phyloP scores from a whole-genome alignment of 2,329 filamentous ascomycete species.

The Aspergillus caelatus region DNA sequence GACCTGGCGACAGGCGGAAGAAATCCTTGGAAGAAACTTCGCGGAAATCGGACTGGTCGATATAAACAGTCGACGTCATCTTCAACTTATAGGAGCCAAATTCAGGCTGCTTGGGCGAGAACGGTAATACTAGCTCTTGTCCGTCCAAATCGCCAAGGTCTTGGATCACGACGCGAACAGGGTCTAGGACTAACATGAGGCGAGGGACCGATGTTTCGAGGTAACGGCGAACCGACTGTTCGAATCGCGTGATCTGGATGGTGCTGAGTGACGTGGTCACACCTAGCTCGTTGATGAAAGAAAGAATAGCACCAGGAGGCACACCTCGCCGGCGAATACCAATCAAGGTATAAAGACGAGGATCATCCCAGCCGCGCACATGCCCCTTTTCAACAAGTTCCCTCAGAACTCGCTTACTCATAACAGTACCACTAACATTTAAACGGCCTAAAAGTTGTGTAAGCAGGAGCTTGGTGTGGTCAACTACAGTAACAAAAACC shows the following conservation, averaged over 20 bases:
- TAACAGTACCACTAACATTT: slow-evolving; percentile 80
- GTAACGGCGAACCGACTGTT: slow-evolving; percentile 81
- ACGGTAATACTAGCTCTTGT: slow-evolving; percentile 71
- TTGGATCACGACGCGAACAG: slow-evolving; percentile 79
- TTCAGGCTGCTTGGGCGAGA: slow-evolving; percentile 73
- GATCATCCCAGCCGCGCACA: slow-evolving; percentile 89
- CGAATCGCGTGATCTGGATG: slow-evolving; percentile 81
- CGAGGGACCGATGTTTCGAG: slow-evolving; percentile 86
- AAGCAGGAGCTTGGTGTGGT: background rate
- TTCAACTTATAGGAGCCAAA: slow-evolving; percentile 58
- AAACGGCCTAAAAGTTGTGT: slow-evolving; percentile 52
- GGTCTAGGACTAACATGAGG: slow-evolving; percentile 86
- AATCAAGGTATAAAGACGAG: slow-evolving; percentile 84
- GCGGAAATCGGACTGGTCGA: slow-evolving; percentile 78
- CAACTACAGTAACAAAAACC: background rate
- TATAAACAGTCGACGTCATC: slow-evolving; percentile 80
- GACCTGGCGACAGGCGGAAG: slow-evolving; percentile 75
- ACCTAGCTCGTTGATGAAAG: slow-evolving; percentile 88
- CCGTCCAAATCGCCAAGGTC: slow-evolving; percentile 72
- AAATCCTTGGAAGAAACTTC: slow-evolving; percentile 69
- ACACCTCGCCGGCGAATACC: slow-evolving; percentile 81
- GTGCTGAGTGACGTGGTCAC: slow-evolving; percentile 80
- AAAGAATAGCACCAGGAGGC: slow-evolving; percentile 83
- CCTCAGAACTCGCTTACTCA: slow-evolving; percentile 83
- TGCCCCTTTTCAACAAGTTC: slow-evolving; percentile 76